Conservation (phyloP, 2,329 filamentous ascomycete species). For the Pseudogymnoascus sp. region DNA sequence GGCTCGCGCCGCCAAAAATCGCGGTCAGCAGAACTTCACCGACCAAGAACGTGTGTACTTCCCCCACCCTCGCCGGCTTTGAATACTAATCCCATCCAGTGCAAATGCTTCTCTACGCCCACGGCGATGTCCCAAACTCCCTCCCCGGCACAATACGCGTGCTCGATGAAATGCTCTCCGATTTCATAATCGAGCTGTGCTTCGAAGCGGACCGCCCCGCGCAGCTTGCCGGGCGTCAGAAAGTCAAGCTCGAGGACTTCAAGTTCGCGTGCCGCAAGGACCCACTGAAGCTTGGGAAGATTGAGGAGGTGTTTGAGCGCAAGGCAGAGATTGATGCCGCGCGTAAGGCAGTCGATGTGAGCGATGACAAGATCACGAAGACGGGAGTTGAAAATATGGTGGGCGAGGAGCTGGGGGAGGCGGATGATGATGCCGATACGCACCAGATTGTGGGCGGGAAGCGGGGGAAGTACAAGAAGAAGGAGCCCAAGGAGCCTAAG, state of each 20-base stretch:
- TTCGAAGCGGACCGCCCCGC: constrained; percentile 83
- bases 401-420: constrained; percentile 40
- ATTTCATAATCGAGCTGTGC: constrained; percentile 91
- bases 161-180: constrained; percentile 90
- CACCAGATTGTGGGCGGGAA: constrained; percentile 17
- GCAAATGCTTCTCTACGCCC: constrained; percentile 65
- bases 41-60: constrained; percentile 55
- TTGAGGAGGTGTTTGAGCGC: constrained; percentile 82
- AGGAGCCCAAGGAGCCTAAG: constrained; percentile 9
- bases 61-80: not conserved
- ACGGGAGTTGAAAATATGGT: constrained; percentile 34
- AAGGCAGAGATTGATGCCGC: constrained; percentile 79
- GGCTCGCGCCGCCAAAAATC: constrained; percentile 69
- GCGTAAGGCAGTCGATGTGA: constrained; percentile 64
- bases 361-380: constrained; percentile 54
- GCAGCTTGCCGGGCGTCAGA: constrained; percentile 79
- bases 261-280: constrained; percentile 88
- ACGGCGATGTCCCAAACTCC: constrained; percentile 69
- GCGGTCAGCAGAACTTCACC: constrained; percentile 74
- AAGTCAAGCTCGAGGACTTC: constrained; percentile 98
- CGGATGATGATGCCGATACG: constrained; percentile 39
- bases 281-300: constrained; percentile 74
- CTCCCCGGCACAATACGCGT: constrained; percentile 77
- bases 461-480: not conserved
- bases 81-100: constrained; percentile 39